Evolutionary conservation across 768 basidiomycete species (phyloP).

Genomic region (Hemileccinum impolitum): DNA sequence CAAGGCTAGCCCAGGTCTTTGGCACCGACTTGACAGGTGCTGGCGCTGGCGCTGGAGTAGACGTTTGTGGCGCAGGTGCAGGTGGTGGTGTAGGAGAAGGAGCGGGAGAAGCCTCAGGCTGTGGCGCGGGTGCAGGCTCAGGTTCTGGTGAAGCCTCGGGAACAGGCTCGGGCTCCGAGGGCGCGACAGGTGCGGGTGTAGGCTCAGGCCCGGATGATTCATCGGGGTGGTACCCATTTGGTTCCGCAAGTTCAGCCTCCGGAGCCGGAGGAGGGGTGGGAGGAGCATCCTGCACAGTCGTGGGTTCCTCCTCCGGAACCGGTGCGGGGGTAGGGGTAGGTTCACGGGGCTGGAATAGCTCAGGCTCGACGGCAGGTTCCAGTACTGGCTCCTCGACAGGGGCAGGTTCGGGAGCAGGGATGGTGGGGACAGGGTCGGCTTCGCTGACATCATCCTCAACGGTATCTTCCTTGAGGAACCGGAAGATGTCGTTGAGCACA

Average conservation of each 20-base stretch:
- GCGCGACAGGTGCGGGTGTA: constrained; percentile 22
- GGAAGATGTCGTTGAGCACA: constrained; percentile 99
- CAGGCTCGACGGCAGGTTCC: constrained; percentile 28
- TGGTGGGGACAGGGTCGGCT: constrained; percentile 34
- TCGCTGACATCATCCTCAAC: constrained; percentile 74
- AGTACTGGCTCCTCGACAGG: constrained; percentile 32
- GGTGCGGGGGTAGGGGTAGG: constrained; percentile 28
- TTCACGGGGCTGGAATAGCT: constrained; percentile 33
- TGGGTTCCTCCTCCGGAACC: constrained; percentile 37
- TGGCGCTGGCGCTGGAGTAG: constrained; percentile 26
- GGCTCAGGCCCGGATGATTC: constrained; percentile 35
- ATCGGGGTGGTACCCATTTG: constrained; percentile 38
- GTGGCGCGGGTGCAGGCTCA: constrained; percentile 22
- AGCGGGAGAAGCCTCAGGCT: constrained; percentile 8
- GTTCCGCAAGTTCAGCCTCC: constrained; percentile 40
- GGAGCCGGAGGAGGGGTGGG: constrained; percentile 33
- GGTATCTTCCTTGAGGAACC: constrained; percentile 94
- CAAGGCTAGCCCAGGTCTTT: constrained; percentile 90
- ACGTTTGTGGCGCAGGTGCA: constrained; percentile 26
- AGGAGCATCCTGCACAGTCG: constrained; percentile 34
- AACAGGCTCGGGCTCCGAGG: constrained; percentile 24
- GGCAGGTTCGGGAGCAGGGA: constrained; percentile 34
- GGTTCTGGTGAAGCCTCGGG: constrained; percentile 28
- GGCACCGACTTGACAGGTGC: constrained; percentile 47
- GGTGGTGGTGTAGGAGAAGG: constrained; percentile 30